Percentiles rank a stretch among this genome's conserved stretches.
Conservation (phyloP, 129 eudicot genomes). For the Mikania micrantha region DNA sequence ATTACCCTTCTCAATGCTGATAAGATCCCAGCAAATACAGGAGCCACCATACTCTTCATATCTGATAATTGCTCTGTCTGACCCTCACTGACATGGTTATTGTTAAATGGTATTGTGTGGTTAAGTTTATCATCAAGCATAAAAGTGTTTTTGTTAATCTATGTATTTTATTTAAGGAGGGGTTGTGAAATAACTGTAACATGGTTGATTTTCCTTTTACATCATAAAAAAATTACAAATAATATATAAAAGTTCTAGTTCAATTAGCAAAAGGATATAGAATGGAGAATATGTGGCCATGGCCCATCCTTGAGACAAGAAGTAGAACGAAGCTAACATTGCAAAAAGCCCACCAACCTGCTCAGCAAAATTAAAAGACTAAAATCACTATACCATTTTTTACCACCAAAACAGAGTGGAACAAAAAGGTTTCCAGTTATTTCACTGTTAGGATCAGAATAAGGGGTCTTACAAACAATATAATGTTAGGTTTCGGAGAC, state of each 20-base stretch:
- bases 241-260: neutral
- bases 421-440: neutral
- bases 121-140: conserved; percentile 42
- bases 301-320: conserved; percentile 97
- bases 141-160: neutral
- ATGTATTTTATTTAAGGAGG: neutral
- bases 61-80: conserved; percentile 45
- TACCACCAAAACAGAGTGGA: neutral
- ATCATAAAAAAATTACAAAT: neutral
- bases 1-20: conserved; percentile 89
- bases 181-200: neutral
- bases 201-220: neutral
- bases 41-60: conserved; percentile 63
- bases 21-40: conserved; percentile 88
- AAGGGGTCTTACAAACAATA: neutral
- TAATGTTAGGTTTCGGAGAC: no score
- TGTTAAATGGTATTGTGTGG: conserved; percentile 53
- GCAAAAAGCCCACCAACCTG: conserved; percentile 94
- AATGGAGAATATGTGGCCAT: conserved; percentile 72
- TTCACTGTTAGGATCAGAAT: neutral
- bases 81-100: conserved; percentile 37
- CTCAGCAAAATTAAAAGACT: neutral
- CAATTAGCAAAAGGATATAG: conserved; percentile 52
- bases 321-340: conserved; percentile 81
- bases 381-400: neutral